Evolutionary conservation across 2,329 filamentous ascomycete species (phyloP), one percentile per base, ranked within the genome.

Genomic region (Colletotrichum filicis): DNA sequence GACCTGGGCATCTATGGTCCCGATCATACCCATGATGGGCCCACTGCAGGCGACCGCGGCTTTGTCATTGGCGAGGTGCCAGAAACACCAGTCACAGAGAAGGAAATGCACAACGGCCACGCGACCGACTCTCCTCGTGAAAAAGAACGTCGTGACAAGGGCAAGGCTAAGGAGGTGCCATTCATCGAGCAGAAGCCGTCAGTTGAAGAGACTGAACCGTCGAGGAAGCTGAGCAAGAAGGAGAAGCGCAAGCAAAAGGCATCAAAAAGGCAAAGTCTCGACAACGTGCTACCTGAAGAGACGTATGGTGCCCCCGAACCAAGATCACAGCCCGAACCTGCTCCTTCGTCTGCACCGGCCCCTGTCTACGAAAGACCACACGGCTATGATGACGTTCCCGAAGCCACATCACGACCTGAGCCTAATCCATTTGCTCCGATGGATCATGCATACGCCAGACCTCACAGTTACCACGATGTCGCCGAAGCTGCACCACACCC

Each of bases 221-320:
- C 68, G 12, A 72, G 76, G 9, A 85, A 82, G 68, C 74, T 84
- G 56, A 87, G 81, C 78, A 88, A 86, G 77, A 88, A 87, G 78
- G 85, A 84, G 76, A 87, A 85, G 78, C 86, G 84, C 79, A 80
- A 82, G 19, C 84, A 87, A 35, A 87, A 87, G 78, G 82, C 81
- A 19, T 79, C 81, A 24, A 79, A 81, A 74, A 76, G 80, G 73
- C 79, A 79, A 60, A 83, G 74, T 82, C 85, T 68, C 5, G 77
- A 79, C 16, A 35, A 55, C 12, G 30, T 46, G 28, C 26, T 35
- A 22, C 42, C 16, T 7, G 59, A 66, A 11, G 46, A 37, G 24
- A 24, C 67, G 8, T 46, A 28, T 19, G 22, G 37, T 24, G 28
- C n/a, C n/a, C 12, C 60, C 16, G 22, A 57, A 32, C n/a, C 35